Evolutionary conservation across 2,329 filamentous ascomycete species (phyloP), one percentile per base, ranked within the genome.

Genomic region (Ophiostoma angusticollis): DNA sequence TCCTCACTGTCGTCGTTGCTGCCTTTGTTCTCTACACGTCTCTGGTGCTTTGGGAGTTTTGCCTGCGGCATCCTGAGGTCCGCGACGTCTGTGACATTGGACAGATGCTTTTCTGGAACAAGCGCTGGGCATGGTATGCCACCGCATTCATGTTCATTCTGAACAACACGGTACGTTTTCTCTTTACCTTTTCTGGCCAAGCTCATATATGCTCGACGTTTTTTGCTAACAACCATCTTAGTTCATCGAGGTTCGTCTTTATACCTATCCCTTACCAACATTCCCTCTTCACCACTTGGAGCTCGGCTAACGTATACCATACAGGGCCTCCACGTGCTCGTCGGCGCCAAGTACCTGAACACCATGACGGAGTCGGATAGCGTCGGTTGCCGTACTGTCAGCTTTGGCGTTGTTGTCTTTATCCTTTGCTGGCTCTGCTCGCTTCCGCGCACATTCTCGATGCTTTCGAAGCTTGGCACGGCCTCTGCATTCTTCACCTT

Each of bases 61-160:
- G 87, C 56, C 63, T 95, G 42, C 76, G 85, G 34, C 85, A 95
- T 54, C 87, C 87, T 1, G 84, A 95, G 57, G 78, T 93, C 43
- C 78, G 85, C 50, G 87, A 95, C 62, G 84, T 94, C 12, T 94
- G 86, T 55, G 87, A 95, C 55, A 83, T 95, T 54, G 87, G 86
- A n/a, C 84, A 94, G 58, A 87, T 87, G 71, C 73, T 95, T 17
- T 94, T 93, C 61, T 93, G 81, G 78, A 79, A 80, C 47, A 78
- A 84, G 57, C 75, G 72, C 43, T 84, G 80, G 73, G 74, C 71
- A 3, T 78, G 74, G 74, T 78, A 69, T 56, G 65, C 63, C 22
- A 78, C 74, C 0, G 86, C 84, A 1, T 62, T 84, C 56, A 93
- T 93, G 82, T 95, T 95, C 58, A 63, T 94, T 32, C 59, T 94